phyloP scores from a whole-genome alignment of 148 eudicot species.

The Vaccinium darrowii region DNA sequence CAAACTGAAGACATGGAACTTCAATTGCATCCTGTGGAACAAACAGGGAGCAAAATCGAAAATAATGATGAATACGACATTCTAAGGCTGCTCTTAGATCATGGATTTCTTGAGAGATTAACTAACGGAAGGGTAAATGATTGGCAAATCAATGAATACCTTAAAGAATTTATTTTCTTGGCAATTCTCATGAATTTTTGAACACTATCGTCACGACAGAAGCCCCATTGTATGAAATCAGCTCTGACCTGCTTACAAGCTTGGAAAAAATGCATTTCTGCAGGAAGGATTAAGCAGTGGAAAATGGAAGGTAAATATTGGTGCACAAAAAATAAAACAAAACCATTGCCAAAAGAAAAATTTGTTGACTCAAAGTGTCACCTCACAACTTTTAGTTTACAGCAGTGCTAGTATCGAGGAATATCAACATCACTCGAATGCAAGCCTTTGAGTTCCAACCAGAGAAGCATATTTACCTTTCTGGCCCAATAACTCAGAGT shows the following conservation, averaged over 20 bases:
- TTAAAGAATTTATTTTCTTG: too few relatives aligned
- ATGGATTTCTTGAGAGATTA: too few relatives aligned
- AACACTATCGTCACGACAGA: too few relatives aligned
- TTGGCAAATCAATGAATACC: too few relatives aligned
- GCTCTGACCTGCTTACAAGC: slow-evolving; percentile 2
- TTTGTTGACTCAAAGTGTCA: neutral
- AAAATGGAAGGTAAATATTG: neutral
- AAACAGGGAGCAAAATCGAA: neutral
- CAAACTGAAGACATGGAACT: too few relatives aligned
- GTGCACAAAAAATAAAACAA: neutral
- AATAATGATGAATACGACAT: neutral
- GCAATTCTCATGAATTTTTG: too few relatives aligned
- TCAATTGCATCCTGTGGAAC: too few relatives aligned
- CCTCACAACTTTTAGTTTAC: neutral
- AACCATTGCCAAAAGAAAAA: neutral
- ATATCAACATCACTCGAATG: slow-evolving; percentile 60
- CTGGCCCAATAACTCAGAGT: slow-evolving; percentile 58
- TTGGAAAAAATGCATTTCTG: neutral
- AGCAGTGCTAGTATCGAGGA: neutral
- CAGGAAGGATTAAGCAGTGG: neutral
- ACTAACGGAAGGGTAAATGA: too few relatives aligned
- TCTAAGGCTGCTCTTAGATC: too few relatives aligned
- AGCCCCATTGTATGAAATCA: neutral
- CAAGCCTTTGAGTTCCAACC: slow-evolving; percentile 89
- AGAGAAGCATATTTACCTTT: slow-evolving; percentile 88